These are phyloP conservation scores for Penicillium verrucosum DNA, from an alignment of 2,329 filamentous ascomycete species.

Conservation along the genomic window DNA sequence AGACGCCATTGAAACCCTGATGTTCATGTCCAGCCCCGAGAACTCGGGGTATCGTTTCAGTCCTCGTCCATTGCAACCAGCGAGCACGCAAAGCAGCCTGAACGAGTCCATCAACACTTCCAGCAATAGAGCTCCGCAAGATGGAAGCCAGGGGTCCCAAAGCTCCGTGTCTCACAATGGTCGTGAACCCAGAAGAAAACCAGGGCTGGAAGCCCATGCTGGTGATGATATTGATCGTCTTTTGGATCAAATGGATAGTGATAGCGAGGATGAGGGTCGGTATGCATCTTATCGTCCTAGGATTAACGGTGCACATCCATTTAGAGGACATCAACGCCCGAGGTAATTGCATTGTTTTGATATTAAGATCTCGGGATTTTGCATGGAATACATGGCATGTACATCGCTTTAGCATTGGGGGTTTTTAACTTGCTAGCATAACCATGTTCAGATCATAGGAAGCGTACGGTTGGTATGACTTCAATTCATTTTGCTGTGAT, in stretches of 20 bases:
- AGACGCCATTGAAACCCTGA: slow-evolving; percentile 50
- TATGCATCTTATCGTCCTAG: slow-evolving; percentile 16
- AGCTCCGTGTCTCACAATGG: slow-evolving; percentile 11
- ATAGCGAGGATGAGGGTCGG: slow-evolving; percentile 34
- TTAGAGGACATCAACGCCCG: slow-evolving; percentile 2
- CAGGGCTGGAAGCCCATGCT: slow-evolving; percentile 32
- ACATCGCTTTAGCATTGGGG: not conserved
- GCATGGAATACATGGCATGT: not conserved
- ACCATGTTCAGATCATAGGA: not conserved
- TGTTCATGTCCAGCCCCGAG: slow-evolving; percentile 51
- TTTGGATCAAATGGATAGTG: slow-evolving; percentile 41
- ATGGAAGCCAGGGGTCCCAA: slow-evolving; percentile 21
- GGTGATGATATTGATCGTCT: slow-evolving; percentile 43
- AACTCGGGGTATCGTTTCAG: slow-evolving; percentile 45
- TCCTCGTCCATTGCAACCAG: slow-evolving; percentile 28
- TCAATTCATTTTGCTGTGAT: not conserved
- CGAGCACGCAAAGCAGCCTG: slow-evolving; percentile 25
- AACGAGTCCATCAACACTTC: slow-evolving; percentile 23
- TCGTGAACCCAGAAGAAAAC: slow-evolving; percentile 6
- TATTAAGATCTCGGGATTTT: not conserved
- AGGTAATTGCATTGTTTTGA: slow-evolving; percentile 8
- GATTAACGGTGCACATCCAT: slow-evolving; percentile 6
- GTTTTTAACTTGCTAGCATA: not conserved
- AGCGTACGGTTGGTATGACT: not conserved
- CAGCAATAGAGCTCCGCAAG: slow-evolving; percentile 5